These are phyloP conservation scores for Phytophthora cryptogea DNA, from an alignment of 352 stramenopile genomes.

Conservation along the genomic window DNA sequence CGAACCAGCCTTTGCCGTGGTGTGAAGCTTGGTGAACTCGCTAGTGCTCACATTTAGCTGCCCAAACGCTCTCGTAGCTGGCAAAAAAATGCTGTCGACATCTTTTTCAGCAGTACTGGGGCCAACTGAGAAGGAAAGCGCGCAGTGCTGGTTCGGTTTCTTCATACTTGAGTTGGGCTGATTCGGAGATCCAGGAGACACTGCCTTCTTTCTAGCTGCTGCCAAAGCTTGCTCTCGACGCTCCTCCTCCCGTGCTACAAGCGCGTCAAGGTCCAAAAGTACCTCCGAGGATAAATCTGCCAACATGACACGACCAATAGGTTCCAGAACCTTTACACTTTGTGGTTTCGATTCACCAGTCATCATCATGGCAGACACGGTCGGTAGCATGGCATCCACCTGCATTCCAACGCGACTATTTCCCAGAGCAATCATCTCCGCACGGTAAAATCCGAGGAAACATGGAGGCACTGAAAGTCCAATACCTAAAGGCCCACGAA, in stretches of 20 bases:
- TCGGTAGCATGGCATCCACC: conserved; percentile 58
- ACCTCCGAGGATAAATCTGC: conserved; percentile 59
- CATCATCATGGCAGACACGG: conserved; percentile 5
- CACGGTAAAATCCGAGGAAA: conserved; percentile 61
- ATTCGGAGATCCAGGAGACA: conserved; percentile 4
- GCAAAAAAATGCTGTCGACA: neutral
- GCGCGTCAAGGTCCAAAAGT: conserved; percentile 58
- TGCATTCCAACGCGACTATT: conserved; percentile 56
- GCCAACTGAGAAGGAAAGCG: conserved; percentile 33
- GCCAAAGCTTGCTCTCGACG: conserved; percentile 17
- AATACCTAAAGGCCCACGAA: conserved; percentile 53
- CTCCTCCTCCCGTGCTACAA: conserved; percentile 49
- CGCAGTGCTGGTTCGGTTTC: conserved; percentile 26
- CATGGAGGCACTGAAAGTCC: conserved; percentile 50
- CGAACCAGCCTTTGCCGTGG: conserved; percentile 52
- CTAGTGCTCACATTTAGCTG: conserved; percentile 48
- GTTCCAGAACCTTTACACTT: conserved; percentile 31
- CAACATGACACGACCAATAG: conserved; percentile 47
- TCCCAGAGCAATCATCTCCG: conserved; percentile 52
- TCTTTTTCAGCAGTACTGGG: conserved; percentile 4
- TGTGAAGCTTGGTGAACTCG: conserved; percentile 71
- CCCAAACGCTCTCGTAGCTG: conserved; percentile 13
- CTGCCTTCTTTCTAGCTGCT: conserved; percentile 9
- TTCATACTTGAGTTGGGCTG: conserved; percentile 3
- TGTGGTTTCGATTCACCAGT: conserved; percentile 11